phyloP scores from a whole-genome alignment of 2,329 filamentous ascomycete species.

The Parasarocladium wereldwijsianum region DNA sequence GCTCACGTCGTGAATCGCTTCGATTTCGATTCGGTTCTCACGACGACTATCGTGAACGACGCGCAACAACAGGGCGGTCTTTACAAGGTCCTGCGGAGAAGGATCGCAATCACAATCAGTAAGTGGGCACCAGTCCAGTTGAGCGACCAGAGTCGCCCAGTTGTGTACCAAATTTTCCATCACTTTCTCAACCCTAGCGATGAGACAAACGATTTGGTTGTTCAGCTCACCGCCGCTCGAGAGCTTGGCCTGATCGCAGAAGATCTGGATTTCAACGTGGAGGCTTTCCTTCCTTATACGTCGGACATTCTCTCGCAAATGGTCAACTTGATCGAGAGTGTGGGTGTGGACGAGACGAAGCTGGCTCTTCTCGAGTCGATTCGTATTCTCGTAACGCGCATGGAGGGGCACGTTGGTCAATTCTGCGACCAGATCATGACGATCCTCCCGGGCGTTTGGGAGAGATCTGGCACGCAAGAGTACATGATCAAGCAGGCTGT shows the following conservation, averaged over 20 bases:
- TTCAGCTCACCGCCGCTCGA: conserved; percentile 78
- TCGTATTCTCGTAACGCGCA: conserved; percentile 61
- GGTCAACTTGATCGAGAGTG: conserved; percentile 63
- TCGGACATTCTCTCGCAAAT: conserved; percentile 57
- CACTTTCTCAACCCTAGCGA: conserved; percentile 71
- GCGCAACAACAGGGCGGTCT: conserved; percentile 47
- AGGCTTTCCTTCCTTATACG: conserved; percentile 64
- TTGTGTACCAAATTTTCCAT: conserved; percentile 80
- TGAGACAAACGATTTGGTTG: conserved; percentile 74
- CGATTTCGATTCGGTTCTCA: conserved; percentile 72
- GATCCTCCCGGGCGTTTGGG: conserved; percentile 72
- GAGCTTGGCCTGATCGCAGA: conserved; percentile 71
- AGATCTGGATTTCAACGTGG: conserved; percentile 66
- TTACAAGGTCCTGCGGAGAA: conserved; percentile 72
- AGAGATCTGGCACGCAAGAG: conserved; percentile 62
- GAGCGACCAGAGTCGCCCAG: conserved; percentile 47
- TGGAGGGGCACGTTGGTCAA: conserved; percentile 56
- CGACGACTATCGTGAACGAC: conserved; percentile 62
- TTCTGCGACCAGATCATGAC: conserved; percentile 71
- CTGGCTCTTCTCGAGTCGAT: conserved; percentile 82
- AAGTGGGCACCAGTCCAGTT: conserved; percentile 80
- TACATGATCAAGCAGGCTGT: conserved; percentile 92
- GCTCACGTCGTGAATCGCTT: conserved; percentile 58
- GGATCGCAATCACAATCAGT: conserved; percentile 77
- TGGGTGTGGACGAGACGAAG: conserved; percentile 76